Base-by-base conservation (phyloP, 2,329 filamentous ascomycete species). In the Fusarium denticulatum region DNA sequence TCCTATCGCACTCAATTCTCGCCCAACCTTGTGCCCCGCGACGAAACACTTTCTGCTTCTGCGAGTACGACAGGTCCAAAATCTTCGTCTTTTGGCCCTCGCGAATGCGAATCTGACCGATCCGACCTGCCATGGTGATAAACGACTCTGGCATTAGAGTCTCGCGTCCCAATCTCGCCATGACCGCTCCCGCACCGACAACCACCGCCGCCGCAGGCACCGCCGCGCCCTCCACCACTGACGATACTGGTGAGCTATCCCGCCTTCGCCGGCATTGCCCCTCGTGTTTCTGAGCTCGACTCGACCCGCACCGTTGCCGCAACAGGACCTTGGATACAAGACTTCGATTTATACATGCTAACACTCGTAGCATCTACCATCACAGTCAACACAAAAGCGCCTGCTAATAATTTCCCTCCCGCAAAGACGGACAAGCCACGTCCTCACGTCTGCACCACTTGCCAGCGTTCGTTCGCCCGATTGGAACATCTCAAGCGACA, bases 361-460 rank as follows among this genome's bases (percentile, higher is more conserved):
- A 82, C 80, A 62, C 68, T 74, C 46, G 68, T 75, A 86, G 86
- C 83, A 62, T 85, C 86, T 32, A 85, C 86, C 42, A 87, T 88
- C 58, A 87, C 86, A 55, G 86, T 88, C 72, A 88, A 87, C 74
- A 86, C 86, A 72, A 83, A 82, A 68, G 72, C 79, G 55, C 81
- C 82, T 47, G 77, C 82, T 77, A 83, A 49, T 58, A 60, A 81
- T 72, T 93, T 94, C 74, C 94, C 94, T 76, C 93, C 94, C 45
- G 93, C 96, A 56, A 99, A 98, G 86, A 97, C 95, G 72, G 96
- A 99, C 84, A 99, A 98, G 86, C 96, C 96, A 64, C 91, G 96
- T 73, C 96, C 96, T 74, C 96, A 99, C 83, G 92, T 97, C 69
- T 99, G 96, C 85, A 91, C 88, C 45, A 98, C 95, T 53, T 99